These are phyloP conservation scores for Lyophyllum atratum DNA, from an alignment of 768 basidiomycete species.

Conservation along the genomic window DNA sequence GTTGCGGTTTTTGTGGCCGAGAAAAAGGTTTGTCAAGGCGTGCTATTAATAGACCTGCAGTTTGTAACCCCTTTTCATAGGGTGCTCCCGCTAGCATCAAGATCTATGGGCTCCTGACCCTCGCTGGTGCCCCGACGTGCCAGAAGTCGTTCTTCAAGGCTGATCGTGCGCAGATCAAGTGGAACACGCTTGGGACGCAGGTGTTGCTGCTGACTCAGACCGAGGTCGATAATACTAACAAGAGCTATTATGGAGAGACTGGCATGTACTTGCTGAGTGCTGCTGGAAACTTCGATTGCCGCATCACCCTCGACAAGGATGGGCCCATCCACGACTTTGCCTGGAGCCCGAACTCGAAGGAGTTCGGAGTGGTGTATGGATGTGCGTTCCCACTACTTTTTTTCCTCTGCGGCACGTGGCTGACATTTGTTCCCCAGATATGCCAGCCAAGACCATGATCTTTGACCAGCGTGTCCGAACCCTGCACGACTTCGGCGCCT, in stretches of 20 bases:
- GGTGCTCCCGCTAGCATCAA: constrained; percentile 88
- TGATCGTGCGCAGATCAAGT: constrained; percentile 90
- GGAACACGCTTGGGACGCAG: constrained; percentile 93
- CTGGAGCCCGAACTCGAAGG: constrained; percentile 96
- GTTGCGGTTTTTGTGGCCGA: constrained; percentile 93
- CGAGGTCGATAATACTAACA: constrained; percentile 96
- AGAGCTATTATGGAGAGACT: constrained; percentile 98
- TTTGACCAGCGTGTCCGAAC: constrained; percentile 90
- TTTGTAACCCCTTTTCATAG: constrained; percentile 32
- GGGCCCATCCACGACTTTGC: constrained; percentile 96
- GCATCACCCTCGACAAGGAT: constrained; percentile 89
- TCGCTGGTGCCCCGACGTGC: constrained; percentile 66
- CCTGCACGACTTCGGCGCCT: constrained; percentile 87
- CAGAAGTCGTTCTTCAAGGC: constrained; percentile 97
- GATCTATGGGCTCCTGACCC: constrained; percentile 73
- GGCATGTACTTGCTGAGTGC: constrained; percentile 91
- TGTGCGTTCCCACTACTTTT: constrained; percentile 59
- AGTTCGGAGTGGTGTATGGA: constrained; percentile 96
- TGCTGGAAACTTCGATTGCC: constrained; percentile 91
- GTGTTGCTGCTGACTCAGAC: constrained; percentile 92
- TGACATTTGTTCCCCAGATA: constrained; percentile 50
- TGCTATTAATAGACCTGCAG: not conserved
- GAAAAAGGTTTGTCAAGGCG: constrained; percentile 69
- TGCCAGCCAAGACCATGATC: constrained; percentile 92
- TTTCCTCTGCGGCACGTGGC: not conserved